These are phyloP conservation scores for Groenewaldozyma tartarivorans DNA, from an alignment of 805 yeast genomes.

Conservation along the genomic window DNA sequence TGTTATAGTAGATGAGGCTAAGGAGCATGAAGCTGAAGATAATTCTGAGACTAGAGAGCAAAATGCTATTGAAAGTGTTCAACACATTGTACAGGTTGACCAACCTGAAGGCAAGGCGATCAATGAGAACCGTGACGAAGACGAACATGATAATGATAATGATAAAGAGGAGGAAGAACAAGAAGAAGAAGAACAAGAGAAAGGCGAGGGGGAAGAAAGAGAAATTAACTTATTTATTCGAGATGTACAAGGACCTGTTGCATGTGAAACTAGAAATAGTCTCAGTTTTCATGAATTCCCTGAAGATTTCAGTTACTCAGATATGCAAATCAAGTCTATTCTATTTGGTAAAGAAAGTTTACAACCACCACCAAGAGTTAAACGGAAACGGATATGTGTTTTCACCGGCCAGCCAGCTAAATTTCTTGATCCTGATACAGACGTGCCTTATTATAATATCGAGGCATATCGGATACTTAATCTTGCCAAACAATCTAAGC, in stretches of 20 bases:
- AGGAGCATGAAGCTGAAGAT: background rate
- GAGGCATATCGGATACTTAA: slow-evolving; percentile 65
- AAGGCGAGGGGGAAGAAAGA: background rate
- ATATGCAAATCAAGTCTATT: slow-evolving; percentile 10
- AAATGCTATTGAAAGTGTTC: background rate
- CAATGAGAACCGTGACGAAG: slow-evolving; percentile 11
- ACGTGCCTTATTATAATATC: slow-evolving; percentile 77
- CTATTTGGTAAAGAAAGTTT: slow-evolving; percentile 27
- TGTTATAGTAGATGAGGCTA: background rate
- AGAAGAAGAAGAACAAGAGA: slow-evolving; percentile 4
- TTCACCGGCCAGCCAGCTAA: slow-evolving; percentile 72
- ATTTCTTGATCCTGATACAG: slow-evolving; percentile 81
- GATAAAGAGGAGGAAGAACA: slow-evolving; percentile 12
- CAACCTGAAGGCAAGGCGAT: background rate
- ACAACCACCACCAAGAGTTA: slow-evolving; percentile 31
- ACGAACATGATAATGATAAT: slow-evolving; percentile 13
- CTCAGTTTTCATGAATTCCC: slow-evolving; percentile 12
- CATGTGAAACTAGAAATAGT: slow-evolving; percentile 7
- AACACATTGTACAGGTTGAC: background rate
- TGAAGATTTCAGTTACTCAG: slow-evolving; percentile 10
- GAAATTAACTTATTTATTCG: slow-evolving; percentile 2
- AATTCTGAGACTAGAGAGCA: too few species aligned
- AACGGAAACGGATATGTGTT: slow-evolving; percentile 55
- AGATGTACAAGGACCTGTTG: slow-evolving; percentile 16
- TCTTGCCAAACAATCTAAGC: slow-evolving; percentile 37